Evolutionary conservation across 768 basidiomycete genomes (phyloP).

Genomic region (Suillus decipiens): DNA sequence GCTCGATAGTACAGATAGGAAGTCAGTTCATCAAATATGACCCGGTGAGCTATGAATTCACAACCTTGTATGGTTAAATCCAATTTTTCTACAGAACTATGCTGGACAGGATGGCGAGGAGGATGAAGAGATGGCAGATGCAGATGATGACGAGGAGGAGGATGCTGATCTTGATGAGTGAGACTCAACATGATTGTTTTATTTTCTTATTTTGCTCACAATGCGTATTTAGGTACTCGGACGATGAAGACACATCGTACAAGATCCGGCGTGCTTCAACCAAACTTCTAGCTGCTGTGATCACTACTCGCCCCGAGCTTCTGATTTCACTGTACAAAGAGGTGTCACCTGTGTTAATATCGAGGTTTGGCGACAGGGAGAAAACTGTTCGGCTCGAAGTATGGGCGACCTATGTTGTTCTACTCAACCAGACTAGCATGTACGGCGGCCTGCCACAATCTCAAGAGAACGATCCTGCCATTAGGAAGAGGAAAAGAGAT

Average conservation of each 20-base stretch:
- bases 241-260: conserved; percentile 98
- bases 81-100: conserved; percentile 59
- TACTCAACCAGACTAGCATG: conserved; percentile 82
- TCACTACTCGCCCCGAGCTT: conserved; percentile 89
- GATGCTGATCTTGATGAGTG: conserved; percentile 80
- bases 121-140: conserved; percentile 60
- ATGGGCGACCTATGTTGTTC: conserved; percentile 80
- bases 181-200: conserved; percentile 26
- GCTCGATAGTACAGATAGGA: conserved; percentile 67
- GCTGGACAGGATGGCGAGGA: conserved; percentile 70
- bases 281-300: conserved; percentile 82
- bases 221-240: conserved; percentile 70
- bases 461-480: conserved; percentile 48
- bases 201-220: not conserved
- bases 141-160: conserved; percentile 73
- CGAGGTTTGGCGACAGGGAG: conserved; percentile 92
- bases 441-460: conserved; percentile 67
- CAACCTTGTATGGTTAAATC: not conserved
- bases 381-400: conserved; percentile 92
- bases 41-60: conserved; percentile 53
- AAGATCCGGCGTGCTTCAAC: conserved; percentile 94
- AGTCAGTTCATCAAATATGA: conserved; percentile 88
- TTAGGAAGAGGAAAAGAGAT: conserved; percentile 74
- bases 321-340: conserved; percentile 76
- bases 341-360: conserved; percentile 86